phyloP scores from a whole-genome alignment of 31 red algal genomes.

The Porphyra umbilicalis region DNA sequence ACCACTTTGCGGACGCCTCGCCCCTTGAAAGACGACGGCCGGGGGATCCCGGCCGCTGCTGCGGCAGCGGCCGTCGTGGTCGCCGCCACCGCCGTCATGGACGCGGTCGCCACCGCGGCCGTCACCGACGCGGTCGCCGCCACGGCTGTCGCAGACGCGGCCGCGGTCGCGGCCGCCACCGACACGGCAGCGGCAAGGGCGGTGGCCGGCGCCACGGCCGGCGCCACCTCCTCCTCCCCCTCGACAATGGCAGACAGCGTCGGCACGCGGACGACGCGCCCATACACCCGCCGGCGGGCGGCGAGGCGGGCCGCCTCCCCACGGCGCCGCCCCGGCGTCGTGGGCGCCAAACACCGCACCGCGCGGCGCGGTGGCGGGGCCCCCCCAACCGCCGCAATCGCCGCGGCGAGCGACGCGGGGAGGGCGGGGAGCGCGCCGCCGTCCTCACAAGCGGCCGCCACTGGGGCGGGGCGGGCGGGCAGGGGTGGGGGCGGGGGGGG shows the following conservation, averaged over 20 bases:
- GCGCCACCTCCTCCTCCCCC: background rate
- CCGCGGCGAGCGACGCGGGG: background rate
- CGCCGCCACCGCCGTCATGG: background rate
- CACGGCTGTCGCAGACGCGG: too few relatives aligned
- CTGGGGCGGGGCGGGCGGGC: too few relatives aligned
- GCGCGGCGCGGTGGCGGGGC: background rate
- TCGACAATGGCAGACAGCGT: background rate
- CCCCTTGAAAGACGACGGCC: too few relatives aligned
- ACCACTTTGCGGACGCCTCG: background rate
- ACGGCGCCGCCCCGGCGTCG: background rate
- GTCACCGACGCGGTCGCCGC: too few relatives aligned
- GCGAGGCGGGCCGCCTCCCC: background rate
- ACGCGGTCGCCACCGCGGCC: background rate
- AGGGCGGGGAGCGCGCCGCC: background rate
- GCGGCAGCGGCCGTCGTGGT: too few relatives aligned
- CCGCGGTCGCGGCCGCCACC: too few relatives aligned
- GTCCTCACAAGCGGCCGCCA: too few relatives aligned
- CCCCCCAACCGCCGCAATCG: background rate
- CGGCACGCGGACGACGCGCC: background rate
- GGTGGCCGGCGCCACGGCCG: background rate
- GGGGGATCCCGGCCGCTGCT: too few relatives aligned
- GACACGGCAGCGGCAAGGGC: too few relatives aligned
- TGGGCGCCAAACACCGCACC: background rate
- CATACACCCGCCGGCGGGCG: background rate
- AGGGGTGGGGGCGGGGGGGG: background rate